Percentiles rank a stretch among this genome's conserved stretches.
phyloP scores from a whole-genome alignment of 2,329 filamentous ascomycete species.

The Metarhizium brunneum region DNA sequence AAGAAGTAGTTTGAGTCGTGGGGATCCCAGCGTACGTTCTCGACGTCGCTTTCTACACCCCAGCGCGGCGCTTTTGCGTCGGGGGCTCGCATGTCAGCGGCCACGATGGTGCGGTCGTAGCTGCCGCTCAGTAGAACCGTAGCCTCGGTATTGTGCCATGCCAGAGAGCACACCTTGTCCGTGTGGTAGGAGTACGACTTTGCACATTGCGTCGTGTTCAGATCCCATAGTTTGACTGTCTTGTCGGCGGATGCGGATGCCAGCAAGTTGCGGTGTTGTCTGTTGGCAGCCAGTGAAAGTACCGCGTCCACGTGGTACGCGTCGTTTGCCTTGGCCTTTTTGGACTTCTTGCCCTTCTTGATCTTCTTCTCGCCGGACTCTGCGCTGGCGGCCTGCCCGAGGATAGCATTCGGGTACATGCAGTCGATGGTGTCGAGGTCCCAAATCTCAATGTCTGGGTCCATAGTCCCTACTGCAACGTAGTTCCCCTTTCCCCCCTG shows the following conservation, averaged over 20 bases:
- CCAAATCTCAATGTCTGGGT: slow-evolving; percentile 98
- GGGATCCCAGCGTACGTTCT: slow-evolving; percentile 86
- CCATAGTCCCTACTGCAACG: slow-evolving; percentile 92
- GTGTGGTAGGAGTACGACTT: slow-evolving; percentile 95
- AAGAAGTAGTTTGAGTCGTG: slow-evolving; percentile 92
- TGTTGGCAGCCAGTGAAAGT: slow-evolving; percentile 82
- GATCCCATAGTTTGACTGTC: slow-evolving; percentile 96
- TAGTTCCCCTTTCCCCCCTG: slow-evolving; percentile 73
- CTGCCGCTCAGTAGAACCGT: slow-evolving; percentile 87
- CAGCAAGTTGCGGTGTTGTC: slow-evolving; percentile 86
- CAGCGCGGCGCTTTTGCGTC: slow-evolving; percentile 74
- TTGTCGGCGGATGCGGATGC: slow-evolving; percentile 94
- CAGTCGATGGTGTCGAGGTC: slow-evolving; percentile 91
- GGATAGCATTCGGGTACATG: slow-evolving; percentile 96
- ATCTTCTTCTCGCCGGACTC: slow-evolving; percentile 50
- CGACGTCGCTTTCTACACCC: slow-evolving; percentile 93
- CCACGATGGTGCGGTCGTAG: slow-evolving; percentile 89
- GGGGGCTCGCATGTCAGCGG: slow-evolving; percentile 92
- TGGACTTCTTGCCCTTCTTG: slow-evolving; percentile 73
- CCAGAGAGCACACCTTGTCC: slow-evolving; percentile 93
- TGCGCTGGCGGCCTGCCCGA: slow-evolving; percentile 60
- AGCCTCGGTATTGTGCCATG: slow-evolving; percentile 83
- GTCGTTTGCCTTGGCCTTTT: slow-evolving; percentile 76
- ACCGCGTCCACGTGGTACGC: slow-evolving; percentile 92
- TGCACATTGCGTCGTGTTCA: slow-evolving; percentile 84